Conservation (phyloP, 2,329 filamentous ascomycete species). For the Xenoacremonium recifei region DNA sequence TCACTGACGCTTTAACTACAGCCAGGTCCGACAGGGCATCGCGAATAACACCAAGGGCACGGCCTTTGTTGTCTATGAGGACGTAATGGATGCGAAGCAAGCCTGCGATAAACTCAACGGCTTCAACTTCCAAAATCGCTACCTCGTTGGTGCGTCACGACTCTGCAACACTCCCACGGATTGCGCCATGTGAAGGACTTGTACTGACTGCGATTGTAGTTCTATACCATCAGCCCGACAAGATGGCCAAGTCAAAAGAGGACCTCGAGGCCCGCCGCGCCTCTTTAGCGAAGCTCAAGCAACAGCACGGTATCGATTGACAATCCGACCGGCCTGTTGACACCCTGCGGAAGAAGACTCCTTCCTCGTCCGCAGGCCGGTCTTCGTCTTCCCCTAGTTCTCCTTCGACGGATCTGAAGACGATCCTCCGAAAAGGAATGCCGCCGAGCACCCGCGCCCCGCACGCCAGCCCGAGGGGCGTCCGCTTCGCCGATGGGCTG, state of each 20-base stretch:
- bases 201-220: constrained; percentile 37
- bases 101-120: constrained; percentile 99
- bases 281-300: constrained; percentile 97
- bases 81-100: constrained; percentile 97
- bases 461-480: constrained; percentile 37
- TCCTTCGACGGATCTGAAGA: constrained; percentile 40
- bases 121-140: constrained; percentile 99
- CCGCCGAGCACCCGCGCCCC: constrained; percentile 33
- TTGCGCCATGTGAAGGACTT: constrained; percentile 5
- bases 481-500: constrained; percentile 41
- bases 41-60: constrained; percentile 97
- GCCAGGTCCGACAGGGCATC: constrained; percentile 98
- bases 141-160: constrained; percentile 88
- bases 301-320: constrained; percentile 98
- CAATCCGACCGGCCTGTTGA: constrained; percentile 70
- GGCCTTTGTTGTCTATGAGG: constrained; percentile 98
- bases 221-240: constrained; percentile 64
- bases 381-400: constrained; percentile 48
- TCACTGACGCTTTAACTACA: constrained; percentile 38
- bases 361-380: constrained; percentile 59
- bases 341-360: constrained; percentile 41
- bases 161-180: neutral
- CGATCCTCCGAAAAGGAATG: constrained; percentile 44
- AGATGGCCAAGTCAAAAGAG: constrained; percentile 80
- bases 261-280: constrained; percentile 92